Evolutionary conservation across 352 stramenopile species (phyloP).

Genomic region (Pythium diclinum): DNA sequence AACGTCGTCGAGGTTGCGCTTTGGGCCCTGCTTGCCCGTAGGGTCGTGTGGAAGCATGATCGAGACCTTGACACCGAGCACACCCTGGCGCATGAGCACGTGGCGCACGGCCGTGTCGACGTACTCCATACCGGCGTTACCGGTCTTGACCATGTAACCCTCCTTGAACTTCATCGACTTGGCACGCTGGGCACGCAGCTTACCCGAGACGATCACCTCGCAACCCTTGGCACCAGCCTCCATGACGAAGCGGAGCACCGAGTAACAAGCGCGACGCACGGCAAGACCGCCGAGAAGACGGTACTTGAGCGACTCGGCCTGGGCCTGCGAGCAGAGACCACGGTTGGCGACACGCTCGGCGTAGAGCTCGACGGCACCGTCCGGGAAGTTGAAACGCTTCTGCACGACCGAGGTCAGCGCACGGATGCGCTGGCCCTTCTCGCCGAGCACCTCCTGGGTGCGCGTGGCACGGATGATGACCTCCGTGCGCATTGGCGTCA

Average conservation of each 20-base stretch:
- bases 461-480: conserved; percentile 99
- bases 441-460: conserved; percentile 98
- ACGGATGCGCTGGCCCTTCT: conserved; percentile 99
- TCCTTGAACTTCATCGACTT: conserved; percentile 99
- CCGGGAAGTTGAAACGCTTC: conserved; percentile 97
- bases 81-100: conserved; percentile 99
- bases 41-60: conserved; percentile 99
- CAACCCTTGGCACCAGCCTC: conserved; percentile 98
- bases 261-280: conserved; percentile 98
- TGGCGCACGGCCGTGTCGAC: conserved; percentile 98
- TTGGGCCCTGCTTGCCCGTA: conserved; percentile 95
- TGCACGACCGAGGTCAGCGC: conserved; percentile 99
- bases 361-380: conserved; percentile 97
- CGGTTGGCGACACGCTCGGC: conserved; percentile 98
- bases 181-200: conserved; percentile 98
- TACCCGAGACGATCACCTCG: conserved; percentile 99
- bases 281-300: conserved; percentile 97
- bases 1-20: conserved; percentile 97
- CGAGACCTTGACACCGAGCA: conserved; percentile 98
- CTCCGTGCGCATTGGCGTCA: conserved; percentile 98
- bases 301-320: conserved; percentile 99
- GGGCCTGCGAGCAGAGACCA: conserved; percentile 97
- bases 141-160: conserved; percentile 99
- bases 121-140: conserved; percentile 98
- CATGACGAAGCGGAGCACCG: conserved; percentile 99